These are phyloP conservation scores for Trichosporon asahii DNA, from an alignment of 1,284 basidiomycete genomes.

Conservation along the genomic window DNA sequence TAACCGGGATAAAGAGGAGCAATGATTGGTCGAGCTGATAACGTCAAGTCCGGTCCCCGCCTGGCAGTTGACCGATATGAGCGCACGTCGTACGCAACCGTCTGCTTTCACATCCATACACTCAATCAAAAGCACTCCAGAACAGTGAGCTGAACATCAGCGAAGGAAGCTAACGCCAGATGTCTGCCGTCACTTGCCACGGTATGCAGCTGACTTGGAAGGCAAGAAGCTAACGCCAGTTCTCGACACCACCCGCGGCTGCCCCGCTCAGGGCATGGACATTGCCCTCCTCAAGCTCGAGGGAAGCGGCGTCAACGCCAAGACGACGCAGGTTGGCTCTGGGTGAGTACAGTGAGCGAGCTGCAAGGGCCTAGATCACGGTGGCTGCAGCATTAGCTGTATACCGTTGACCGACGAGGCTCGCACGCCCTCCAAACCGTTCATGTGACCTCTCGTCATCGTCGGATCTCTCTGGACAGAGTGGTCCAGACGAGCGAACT, in stretches of 20 bases:
- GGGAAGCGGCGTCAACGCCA: slow-evolving; percentile 11
- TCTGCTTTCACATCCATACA: not conserved
- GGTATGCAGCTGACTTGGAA: not conserved
- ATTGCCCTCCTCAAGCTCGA: slow-evolving; percentile 9
- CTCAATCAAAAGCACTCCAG: not conserved
- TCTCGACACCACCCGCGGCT: slow-evolving; percentile 7
- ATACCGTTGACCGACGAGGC: no score
- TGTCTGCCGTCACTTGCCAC: slow-evolving; percentile 3
- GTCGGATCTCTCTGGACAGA: no score
- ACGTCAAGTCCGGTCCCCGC: slow-evolving; percentile 1
- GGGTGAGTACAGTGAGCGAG: slow-evolving; percentile 55
- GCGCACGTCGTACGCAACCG: not conserved
- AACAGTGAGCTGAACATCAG: not conserved
- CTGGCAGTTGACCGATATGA: slow-evolving; percentile 8
- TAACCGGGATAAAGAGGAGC: not conserved
- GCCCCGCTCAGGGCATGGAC: slow-evolving; percentile 7
- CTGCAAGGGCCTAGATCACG: no score
- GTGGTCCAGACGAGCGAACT: no score
- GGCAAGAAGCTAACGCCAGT: slow-evolving; percentile 2
- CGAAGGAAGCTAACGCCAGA: not conserved
- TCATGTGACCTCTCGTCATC: no score
- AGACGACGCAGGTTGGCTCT: slow-evolving; percentile 48
- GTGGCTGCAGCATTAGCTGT: no score
- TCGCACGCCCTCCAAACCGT: no score
- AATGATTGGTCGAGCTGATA: slow-evolving; percentile 8